A percentile compares a stretch with the other conserved stretches of the same genome.
Evolutionary conservation across 257 asterid species (phyloP).

Genomic region (Rubia yunnanensis): DNA sequence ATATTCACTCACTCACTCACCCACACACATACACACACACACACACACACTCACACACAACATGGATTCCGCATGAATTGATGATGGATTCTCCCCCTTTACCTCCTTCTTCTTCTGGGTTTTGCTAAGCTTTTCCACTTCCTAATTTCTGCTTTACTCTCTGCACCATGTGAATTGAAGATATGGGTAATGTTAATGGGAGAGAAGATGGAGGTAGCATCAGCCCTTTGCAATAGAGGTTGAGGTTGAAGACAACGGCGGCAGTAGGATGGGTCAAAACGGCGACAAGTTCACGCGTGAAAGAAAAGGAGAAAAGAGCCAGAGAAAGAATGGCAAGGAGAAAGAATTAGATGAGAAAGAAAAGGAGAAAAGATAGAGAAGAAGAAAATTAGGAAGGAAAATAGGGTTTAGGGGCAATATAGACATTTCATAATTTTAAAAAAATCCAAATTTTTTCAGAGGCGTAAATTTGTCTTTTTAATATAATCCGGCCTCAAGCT

Average conservation of each 20-base stretch:
- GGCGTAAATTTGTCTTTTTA: no score
- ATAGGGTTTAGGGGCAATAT: no score
- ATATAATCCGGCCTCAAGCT: no score
- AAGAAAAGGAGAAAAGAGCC: no score
- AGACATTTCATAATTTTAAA: no score
- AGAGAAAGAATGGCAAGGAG: no score
- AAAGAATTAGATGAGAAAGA: no score
- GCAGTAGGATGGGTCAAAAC: conserved; percentile 1
- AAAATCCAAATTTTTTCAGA: no score
- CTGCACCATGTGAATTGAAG: neutral
- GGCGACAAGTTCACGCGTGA: conserved; percentile 42
- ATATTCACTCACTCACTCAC: neutral
- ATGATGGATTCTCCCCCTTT: neutral
- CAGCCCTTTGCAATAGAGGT: conserved; percentile 40
- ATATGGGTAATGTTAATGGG: conserved; percentile 88
- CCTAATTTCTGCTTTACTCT: neutral
- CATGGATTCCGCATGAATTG: neutral
- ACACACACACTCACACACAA: neutral
- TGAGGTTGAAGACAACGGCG: conserved; percentile 25
- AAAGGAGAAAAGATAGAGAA: no score
- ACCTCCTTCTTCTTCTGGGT: conserved; percentile 5
- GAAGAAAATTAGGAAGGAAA: no score
- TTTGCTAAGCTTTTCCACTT: neutral
- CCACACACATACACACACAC: no score
- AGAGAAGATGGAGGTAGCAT: conserved; percentile 59